These are phyloP conservation scores for Lotmaria passim DNA, from an alignment of 208 protist genomes.

Conservation along the genomic window DNA sequence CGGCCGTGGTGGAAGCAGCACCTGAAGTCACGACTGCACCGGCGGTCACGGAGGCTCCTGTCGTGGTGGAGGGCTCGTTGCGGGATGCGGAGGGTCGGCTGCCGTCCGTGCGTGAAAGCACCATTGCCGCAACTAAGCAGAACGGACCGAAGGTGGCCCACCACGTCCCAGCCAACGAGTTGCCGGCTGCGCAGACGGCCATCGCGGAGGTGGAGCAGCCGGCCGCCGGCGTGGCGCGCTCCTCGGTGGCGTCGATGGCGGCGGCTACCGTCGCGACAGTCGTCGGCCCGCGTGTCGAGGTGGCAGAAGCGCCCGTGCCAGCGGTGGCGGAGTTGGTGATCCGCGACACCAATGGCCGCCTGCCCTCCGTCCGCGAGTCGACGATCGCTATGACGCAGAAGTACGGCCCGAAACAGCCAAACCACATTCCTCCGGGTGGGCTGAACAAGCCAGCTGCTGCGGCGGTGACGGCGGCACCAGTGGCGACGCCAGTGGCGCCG, in stretches of 20 bases:
- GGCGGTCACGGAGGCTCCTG: neutral
- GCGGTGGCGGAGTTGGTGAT: conserved; percentile 2
- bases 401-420: conserved; percentile 31
- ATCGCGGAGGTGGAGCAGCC: conserved; percentile 5
- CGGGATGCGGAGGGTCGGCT: conserved; percentile 7
- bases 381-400: conserved; percentile 28
- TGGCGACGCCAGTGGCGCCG: neutral
- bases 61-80: too few species aligned
- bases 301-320: neutral
- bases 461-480: neutral
- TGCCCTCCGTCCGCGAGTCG: conserved; percentile 30
- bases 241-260: too few species aligned
- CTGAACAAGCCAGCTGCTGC: conserved; percentile 5
- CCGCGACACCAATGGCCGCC: conserved; percentile 5
- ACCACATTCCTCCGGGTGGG: conserved; percentile 11
- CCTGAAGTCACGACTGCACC: neutral
- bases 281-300: neutral
- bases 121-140: neutral
- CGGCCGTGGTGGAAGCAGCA: neutral
- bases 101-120: conserved; percentile 16
- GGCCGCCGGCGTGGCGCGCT: neutral
- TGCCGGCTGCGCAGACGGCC: conserved; percentile 7
- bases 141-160: conserved; percentile 12
- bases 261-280: neutral
- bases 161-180: conserved; percentile 15